Evolutionary conservation across 2,329 filamentous ascomycete genomes (phyloP), one percentile per base, ranked within the genome.

Genomic region (Epichloe amarillans): DNA sequence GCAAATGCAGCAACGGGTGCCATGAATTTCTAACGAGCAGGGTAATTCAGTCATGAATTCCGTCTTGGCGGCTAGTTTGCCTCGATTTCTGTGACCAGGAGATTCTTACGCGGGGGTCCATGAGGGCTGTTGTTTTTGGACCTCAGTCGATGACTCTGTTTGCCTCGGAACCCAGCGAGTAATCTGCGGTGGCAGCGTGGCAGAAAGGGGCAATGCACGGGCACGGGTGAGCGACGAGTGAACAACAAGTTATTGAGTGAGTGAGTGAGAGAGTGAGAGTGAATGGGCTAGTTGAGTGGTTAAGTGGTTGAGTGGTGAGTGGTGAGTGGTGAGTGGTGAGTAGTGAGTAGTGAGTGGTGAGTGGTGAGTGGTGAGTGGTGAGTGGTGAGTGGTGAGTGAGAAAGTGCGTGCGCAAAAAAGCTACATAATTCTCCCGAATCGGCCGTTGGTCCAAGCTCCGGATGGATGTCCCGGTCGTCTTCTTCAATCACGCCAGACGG

Each of bases 1-100:
- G 72, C 73, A 53, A 76, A 76, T 39, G 75, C 75, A 17, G 75
- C 75, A 21, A 72, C 61, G 8, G 75, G 75, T 49, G 73, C 72
- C 53, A 72, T 71, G 51, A 77, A 63, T 38, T 64, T 70, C 71
- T 73, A 23, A 30, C 12, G 15, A 5, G 4, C 14, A 12, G 42
- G 21, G n/a, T 35, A 30, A 2, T n/a, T 44, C 5, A 45, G 42
- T 33, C 3, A 45, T n/a, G 12, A 15, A 8, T 10, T 30, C 21
- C 21, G 42, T 30, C 15, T 30, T 45, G 12, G 8, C 4, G 21
- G 23, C 21, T 17, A n/a, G 42, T n/a, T 11, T 33, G 12, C 30
- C 30, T 30, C 17, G 3, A 1, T 0, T 30, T 30, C 10, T 2
- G 14, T 33, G 14, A n/a, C 42, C 1, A 21, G 6, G 33, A 39